A percentile compares a stretch with the other conserved stretches of the same genome.
Evolutionary conservation across 495 filamentous ascomycete genomes (phyloP).

Genomic region (Aspergillus indologenus): DNA sequence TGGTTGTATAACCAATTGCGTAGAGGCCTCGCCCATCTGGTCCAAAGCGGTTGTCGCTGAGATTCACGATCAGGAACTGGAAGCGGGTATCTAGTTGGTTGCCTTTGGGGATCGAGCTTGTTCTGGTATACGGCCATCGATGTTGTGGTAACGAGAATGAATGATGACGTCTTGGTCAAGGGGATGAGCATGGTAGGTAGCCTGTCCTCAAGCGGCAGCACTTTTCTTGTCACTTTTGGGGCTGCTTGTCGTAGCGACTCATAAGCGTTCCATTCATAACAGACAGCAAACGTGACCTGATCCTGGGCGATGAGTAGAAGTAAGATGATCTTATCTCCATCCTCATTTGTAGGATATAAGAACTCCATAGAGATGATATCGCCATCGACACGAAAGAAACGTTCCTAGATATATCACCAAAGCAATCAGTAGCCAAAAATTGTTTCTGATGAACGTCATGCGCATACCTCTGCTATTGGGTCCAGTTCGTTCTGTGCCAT

Average conservation of each 20-base stretch:
- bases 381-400: constrained; percentile 61
- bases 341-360: constrained; percentile 61
- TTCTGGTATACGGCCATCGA: constrained; percentile 60
- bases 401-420: constrained; percentile 36
- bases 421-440: not conserved
- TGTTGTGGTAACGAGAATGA: constrained; percentile 58
- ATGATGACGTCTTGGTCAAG: constrained; percentile 60
- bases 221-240: constrained; percentile 45
- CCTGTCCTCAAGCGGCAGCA: constrained; percentile 57
- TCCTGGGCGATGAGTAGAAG: constrained; percentile 65
- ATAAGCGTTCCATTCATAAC: constrained; percentile 71
- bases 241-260: constrained; percentile 31
- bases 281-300: constrained; percentile 58
- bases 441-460: not conserved
- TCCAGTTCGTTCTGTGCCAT: constrained; percentile 31
- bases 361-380: constrained; percentile 85
- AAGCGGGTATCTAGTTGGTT: constrained; percentile 29
- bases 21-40: constrained; percentile 69
- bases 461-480: constrained; percentile 38
- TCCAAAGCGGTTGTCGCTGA: constrained; percentile 41
- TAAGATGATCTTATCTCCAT: constrained; percentile 67
- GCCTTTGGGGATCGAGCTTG: constrained; percentile 37
- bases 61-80: constrained; percentile 29
- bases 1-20: constrained; percentile 56
- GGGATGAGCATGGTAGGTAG: constrained; percentile 68